Base-by-base conservation (phyloP, 345 rosid genomes). In the Lumnitzera racemosa region DNA sequence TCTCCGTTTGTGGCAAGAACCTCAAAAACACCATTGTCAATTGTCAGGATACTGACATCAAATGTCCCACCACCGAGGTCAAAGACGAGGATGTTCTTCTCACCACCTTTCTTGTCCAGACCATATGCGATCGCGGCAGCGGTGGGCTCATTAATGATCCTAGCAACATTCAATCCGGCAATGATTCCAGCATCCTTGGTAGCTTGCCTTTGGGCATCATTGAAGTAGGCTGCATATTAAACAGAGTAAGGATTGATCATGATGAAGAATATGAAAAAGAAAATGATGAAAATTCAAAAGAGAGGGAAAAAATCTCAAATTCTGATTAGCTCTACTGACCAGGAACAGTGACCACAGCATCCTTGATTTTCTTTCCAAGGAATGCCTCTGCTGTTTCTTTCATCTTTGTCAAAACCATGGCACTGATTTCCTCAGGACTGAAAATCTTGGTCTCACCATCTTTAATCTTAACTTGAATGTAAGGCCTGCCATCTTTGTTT, bases 81-180 rank as follows among this genome's bases (percentile, higher is more conserved):
- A 70, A 89, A 91, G 64, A 91, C 98, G 58, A 92, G 96, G 69
- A 92, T 92, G 80, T 92, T 92, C 85, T 89, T 92, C 86, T 92
- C 98, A 7, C 96, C 96, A 51, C 96, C 96, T 72, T 81, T 91
- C 85, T 91, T 91, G 63, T 91, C 96, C 70, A 91, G 70, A 75
- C 98, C 98, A 29, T 92, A 92, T 13, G 98, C 96, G 47, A 92
- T 89, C 66, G 98, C 98, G 70, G 98, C 98, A 16, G 98, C 98
- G 25, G 98, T 92, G 66, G 98, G 98, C 69, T 92, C 98, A 53
- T 92, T 92, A 61, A 92, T 92, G 63, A 92, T 92, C 58, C 98
- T 82, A 13, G 96, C 98, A 79, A 92, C 98, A 72, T 92, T 89
- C 25, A 92, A 82, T 14, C 98, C 98, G 63, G 98, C 89, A 54